These are phyloP conservation scores for Monosporozyma aerobia DNA, from an alignment of 805 yeast species.

Conservation along the genomic window DNA sequence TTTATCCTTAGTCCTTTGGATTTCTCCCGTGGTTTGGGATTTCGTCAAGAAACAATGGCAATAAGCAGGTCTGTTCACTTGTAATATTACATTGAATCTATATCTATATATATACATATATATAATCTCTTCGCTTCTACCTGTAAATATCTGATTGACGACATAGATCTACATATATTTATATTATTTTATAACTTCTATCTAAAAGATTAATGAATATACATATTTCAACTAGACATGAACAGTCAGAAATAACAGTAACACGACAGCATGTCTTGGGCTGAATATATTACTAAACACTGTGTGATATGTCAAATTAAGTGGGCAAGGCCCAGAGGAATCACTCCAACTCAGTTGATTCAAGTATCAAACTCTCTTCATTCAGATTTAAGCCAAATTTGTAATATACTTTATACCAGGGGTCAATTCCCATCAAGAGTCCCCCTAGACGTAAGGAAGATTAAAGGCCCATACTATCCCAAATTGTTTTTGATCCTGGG, in stretches of 20 bases:
- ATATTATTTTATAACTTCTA: not conserved
- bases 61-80: slow-evolving; percentile 6
- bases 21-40: slow-evolving; percentile 30
- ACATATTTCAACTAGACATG: not conserved
- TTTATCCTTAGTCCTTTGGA: slow-evolving; percentile 55
- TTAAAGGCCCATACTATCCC: not conserved
- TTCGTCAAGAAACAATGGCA: slow-evolving; percentile 30
- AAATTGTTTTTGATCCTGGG: slow-evolving; percentile 1
- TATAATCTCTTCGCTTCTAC: not conserved
- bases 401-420: not conserved
- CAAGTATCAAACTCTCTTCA: not conserved
- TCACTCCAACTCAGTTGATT: not conserved
- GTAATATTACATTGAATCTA: not conserved
- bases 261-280: not conserved
- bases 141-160: not conserved
- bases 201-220: not conserved
- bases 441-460: not conserved
- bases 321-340: not conserved
- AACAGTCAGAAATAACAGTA: not conserved
- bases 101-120: not conserved
- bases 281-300: not conserved
- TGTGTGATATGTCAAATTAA: not conserved
- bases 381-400: not conserved
- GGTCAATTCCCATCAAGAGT: not conserved
- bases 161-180: not conserved